Percentiles rank a stretch among this genome's conserved stretches.
phyloP scores from a whole-genome alignment of 495 filamentous ascomycete genomes.

The Hypoxylon lienhwacheense region DNA sequence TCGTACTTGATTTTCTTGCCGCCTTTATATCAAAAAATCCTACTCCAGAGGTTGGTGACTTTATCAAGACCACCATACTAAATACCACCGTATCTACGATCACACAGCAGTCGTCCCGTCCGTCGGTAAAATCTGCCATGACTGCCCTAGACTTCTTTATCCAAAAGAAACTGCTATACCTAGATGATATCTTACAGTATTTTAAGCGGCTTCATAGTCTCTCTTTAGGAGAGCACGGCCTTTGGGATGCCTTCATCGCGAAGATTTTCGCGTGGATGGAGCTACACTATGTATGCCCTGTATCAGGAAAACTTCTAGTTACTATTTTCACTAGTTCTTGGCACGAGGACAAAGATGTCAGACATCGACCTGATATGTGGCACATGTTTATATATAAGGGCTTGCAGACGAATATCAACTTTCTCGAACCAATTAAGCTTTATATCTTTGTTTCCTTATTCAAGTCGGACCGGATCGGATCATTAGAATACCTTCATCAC shows the following conservation, averaged over 20 bases:
- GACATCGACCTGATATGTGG: conserved; percentile 47
- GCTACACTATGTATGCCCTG: conserved; percentile 62
- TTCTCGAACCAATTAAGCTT: conserved; percentile 65
- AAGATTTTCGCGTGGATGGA: conserved; percentile 63
- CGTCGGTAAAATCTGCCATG: conserved; percentile 63
- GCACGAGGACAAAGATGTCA: conserved; percentile 38
- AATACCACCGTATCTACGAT: conserved; percentile 53
- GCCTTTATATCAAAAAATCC: conserved; percentile 56
- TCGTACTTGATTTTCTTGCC: conserved; percentile 64
- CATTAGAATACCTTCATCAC: conserved; percentile 57
- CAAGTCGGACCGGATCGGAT: conserved; percentile 56
- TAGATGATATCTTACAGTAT: conserved; percentile 42
- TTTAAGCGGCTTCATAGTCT: conserved; percentile 41
- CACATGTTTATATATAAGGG: conserved; percentile 51
- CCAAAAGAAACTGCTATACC: conserved; percentile 51
- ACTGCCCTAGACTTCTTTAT: conserved; percentile 63
- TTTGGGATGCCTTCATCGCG: conserved; percentile 51
- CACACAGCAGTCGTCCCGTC: conserved; percentile 51
- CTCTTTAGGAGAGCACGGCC: conserved; percentile 8
- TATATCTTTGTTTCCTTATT: conserved; percentile 77
- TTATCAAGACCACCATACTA: conserved; percentile 46
- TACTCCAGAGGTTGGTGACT: conserved; percentile 36
- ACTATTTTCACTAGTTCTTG: conserved; percentile 54
- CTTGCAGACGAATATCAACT: conserved; percentile 52
- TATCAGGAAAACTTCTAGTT: conserved; percentile 65